A percentile compares a stretch with the other conserved stretches of the same genome.
Evolutionary conservation across 75 land plant genomes (phyloP).

Genomic region (Sequoiadendron giganteum): DNA sequence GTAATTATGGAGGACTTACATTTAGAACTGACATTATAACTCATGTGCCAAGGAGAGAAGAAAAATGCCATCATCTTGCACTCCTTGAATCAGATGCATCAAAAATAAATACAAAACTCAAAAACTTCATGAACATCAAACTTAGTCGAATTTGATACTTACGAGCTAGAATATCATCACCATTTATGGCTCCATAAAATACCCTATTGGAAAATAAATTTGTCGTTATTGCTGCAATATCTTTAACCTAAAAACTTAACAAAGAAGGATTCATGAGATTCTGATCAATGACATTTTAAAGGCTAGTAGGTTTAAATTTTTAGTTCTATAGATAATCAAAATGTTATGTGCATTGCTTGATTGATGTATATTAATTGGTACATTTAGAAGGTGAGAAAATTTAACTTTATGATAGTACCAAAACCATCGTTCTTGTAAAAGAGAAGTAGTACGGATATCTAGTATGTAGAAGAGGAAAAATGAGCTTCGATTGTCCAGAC

Average conservation of each 20-base stretch:
- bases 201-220: slow-evolving; percentile 41
- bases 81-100: background rate
- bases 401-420: background rate
- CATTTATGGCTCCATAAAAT: slow-evolving; percentile 28
- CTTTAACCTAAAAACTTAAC: background rate
- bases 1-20: background rate
- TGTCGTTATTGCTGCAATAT: background rate
- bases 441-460: too few relatives aligned
- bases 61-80: background rate
- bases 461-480: too few relatives aligned
- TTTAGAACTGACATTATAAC: background rate
- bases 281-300: background rate
- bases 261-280: too few relatives aligned
- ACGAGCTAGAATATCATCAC: slow-evolving; percentile 56
- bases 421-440: too few relatives aligned
- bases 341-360: background rate
- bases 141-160: slow-evolving; percentile 76
- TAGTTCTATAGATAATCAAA: background rate
- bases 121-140: slow-evolving; percentile 19
- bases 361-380: background rate
- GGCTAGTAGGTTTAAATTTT: background rate
- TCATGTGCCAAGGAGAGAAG: background rate
- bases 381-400: background rate
- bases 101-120: background rate
- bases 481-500: background rate